These are phyloP conservation scores for Alnus rubra DNA, from an alignment of 306 rosid species.

Conservation along the genomic window DNA sequence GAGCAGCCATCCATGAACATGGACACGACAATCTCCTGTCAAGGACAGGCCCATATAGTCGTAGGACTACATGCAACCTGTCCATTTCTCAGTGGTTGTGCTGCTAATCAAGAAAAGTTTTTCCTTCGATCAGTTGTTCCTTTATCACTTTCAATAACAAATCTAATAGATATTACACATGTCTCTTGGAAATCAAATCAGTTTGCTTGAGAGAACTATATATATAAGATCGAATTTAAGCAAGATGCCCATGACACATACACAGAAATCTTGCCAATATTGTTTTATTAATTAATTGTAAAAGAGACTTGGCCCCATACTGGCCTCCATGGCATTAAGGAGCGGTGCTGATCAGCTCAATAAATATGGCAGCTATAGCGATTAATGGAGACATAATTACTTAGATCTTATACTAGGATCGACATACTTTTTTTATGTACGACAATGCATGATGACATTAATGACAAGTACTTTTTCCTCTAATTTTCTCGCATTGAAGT, in stretches of 20 bases:
- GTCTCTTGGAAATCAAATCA: not conserved
- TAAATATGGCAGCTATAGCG: slow-evolving; percentile 34
- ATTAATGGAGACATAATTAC: slow-evolving; percentile 29
- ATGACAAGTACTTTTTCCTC: slow-evolving; percentile 30
- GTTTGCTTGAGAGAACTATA: not conserved
- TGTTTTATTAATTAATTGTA: slow-evolving; percentile 8
- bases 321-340: slow-evolving; percentile 17
- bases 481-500: slow-evolving; percentile 10
- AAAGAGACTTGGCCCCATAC: slow-evolving; percentile 23
- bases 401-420: slow-evolving; percentile 23
- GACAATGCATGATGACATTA: slow-evolving; percentile 25
- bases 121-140: not conserved
- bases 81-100: slow-evolving; percentile 30
- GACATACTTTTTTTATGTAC: slow-evolving; percentile 10
- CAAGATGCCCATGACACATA: slow-evolving; percentile 38
- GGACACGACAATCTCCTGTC: slow-evolving; percentile 31
- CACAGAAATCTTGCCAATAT: slow-evolving; percentile 13
- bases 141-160: not conserved
- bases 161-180: not conserved
- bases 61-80: not conserved
- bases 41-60: slow-evolving; percentile 13
- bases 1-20: slow-evolving; percentile 26
- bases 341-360: slow-evolving; percentile 7
- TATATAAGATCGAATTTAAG: not conserved
- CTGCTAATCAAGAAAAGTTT: not conserved